These are phyloP conservation scores for Pythium phragmiticola DNA, from an alignment of 352 stramenopile genomes.

Conservation along the genomic window DNA sequence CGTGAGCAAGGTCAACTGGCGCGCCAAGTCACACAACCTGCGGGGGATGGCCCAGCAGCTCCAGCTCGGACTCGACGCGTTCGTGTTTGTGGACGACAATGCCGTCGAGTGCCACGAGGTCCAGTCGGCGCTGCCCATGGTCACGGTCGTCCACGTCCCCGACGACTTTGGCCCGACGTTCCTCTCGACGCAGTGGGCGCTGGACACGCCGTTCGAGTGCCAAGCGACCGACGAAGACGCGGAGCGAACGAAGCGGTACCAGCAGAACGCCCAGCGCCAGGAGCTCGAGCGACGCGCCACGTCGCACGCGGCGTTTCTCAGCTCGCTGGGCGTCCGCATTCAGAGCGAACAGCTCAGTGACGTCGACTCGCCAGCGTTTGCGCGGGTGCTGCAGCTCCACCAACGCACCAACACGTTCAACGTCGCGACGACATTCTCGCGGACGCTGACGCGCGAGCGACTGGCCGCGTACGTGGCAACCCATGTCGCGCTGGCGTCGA, in stretches of 20 bases:
- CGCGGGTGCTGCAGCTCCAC: constrained; percentile 58
- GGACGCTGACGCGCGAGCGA: constrained; percentile 31
- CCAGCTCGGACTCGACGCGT: constrained; percentile 54
- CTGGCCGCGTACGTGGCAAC: constrained; percentile 33
- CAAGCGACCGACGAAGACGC: constrained; percentile 39
- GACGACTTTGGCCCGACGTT: constrained; percentile 32
- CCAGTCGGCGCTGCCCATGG: constrained; percentile 35
- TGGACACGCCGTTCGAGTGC: constrained; percentile 33
- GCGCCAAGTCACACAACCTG: constrained; percentile 62
- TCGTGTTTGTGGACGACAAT: constrained; percentile 78
- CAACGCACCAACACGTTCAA: constrained; percentile 79
- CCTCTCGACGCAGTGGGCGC: constrained; percentile 53
- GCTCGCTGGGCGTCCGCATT: constrained; percentile 67
- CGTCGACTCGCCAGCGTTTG: constrained; percentile 18
- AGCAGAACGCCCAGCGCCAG: constrained; percentile 46
- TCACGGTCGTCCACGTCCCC: constrained; percentile 53
- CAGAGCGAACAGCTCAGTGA: constrained; percentile 46
- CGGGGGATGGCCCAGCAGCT: constrained; percentile 49
- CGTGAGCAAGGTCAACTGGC: constrained; percentile 52
- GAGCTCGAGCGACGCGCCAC: constrained; percentile 31
- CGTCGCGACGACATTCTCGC: constrained; percentile 52
- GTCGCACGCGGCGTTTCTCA: constrained; percentile 59
- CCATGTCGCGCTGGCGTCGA: constrained; percentile 43
- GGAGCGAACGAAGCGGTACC: constrained; percentile 55
- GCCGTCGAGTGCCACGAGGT: constrained; percentile 71